phyloP scores from a whole-genome alignment of 1,284 basidiomycete species.

The Meripilus lineatus region DNA sequence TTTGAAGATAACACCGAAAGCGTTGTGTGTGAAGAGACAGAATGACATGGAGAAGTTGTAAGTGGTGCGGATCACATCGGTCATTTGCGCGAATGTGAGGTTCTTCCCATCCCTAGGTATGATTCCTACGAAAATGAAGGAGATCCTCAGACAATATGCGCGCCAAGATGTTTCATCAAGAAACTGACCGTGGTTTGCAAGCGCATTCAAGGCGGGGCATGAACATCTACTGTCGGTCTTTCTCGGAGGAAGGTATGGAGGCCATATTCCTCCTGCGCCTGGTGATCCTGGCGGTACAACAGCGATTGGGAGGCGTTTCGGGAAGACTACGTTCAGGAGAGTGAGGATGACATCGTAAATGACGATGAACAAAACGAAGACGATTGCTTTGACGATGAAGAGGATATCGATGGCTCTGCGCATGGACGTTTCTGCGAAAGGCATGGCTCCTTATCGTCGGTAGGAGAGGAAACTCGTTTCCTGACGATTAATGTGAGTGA shows the following conservation, averaged over 20 bases:
- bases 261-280: constrained; percentile 64
- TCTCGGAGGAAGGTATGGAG: constrained; percentile 51
- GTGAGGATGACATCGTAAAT: constrained; percentile 44
- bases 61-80: constrained; percentile 39
- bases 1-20: constrained; percentile 50
- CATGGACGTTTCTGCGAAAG: no score
- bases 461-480: no score
- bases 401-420: no score
- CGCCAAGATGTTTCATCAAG: not conserved
- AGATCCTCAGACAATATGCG: no score
- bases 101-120: constrained; percentile 60
- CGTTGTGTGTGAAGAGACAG: constrained; percentile 57
- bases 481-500: no score
- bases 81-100: constrained; percentile 61
- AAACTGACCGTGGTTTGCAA: constrained; percentile 68
- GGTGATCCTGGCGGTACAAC: constrained; percentile 54
- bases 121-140: constrained; percentile 47
- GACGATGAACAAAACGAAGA: no score
- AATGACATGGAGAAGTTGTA: constrained; percentile 71
- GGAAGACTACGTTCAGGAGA: constrained; percentile 49
- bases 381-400: no score
- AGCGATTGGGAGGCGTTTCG: constrained; percentile 41
- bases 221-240: constrained; percentile 62
- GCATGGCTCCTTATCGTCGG: no score
- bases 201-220: constrained; percentile 68